Percentiles rank a stretch among this genome's conserved stretches.
Evolutionary conservation across 495 filamentous ascomycete species (phyloP).

Genomic region (Entonaema liquescens): DNA sequence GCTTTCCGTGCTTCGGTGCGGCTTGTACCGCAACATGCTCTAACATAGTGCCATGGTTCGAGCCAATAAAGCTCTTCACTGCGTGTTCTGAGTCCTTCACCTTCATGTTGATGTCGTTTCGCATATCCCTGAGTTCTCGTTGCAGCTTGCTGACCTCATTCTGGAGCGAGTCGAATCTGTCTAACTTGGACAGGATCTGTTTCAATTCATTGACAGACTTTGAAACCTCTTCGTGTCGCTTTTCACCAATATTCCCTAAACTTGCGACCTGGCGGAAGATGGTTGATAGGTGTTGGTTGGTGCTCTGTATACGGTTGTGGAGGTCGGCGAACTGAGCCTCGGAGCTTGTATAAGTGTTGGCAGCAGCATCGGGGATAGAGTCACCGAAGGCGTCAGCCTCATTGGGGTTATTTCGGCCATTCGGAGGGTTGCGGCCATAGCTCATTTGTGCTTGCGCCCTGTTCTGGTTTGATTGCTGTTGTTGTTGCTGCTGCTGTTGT

Average conservation of each 20-base stretch:
- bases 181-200: slow-evolving; percentile 49
- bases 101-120: slow-evolving; percentile 52
- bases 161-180: slow-evolving; percentile 51
- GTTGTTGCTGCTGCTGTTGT: slow-evolving; percentile 23
- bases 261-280: slow-evolving; percentile 71
- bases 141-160: slow-evolving; percentile 69
- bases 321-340: slow-evolving; percentile 81
- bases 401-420: slow-evolving; percentile 31
- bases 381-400: slow-evolving; percentile 54
- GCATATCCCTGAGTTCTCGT: slow-evolving; percentile 68
- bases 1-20: slow-evolving; percentile 72
- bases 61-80: slow-evolving; percentile 75
- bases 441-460: slow-evolving; percentile 41
- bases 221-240: slow-evolving; percentile 65
- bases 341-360: slow-evolving; percentile 60
- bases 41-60: slow-evolving; percentile 73
- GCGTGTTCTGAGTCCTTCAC: slow-evolving; percentile 77
- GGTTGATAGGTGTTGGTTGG: slow-evolving; percentile 75
- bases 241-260: slow-evolving; percentile 60
- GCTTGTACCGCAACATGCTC: slow-evolving; percentile 64
- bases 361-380: slow-evolving; percentile 54
- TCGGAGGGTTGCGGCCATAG: slow-evolving; percentile 38
- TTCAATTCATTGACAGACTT: slow-evolving; percentile 52
- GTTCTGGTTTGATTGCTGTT: slow-evolving; percentile 46
- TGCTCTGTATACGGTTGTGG: slow-evolving; percentile 77